Conservation (phyloP, 108 stramenopile genomes). For the Stephanodiscus minutulus region DNA sequence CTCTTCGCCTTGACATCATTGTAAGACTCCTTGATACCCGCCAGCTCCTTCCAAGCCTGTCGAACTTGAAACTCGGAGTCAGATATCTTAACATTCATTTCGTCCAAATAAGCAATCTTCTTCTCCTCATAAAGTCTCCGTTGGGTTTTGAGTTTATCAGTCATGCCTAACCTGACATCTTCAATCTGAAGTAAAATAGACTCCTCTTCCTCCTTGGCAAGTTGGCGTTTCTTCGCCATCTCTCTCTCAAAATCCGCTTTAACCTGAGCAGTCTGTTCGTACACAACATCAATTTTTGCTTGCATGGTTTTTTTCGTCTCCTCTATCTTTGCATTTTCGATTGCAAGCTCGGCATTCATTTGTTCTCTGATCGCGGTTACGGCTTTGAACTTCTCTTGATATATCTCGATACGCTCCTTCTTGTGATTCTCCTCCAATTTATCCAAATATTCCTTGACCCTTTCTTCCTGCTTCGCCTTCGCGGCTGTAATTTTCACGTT, state of each 20-base stretch:
- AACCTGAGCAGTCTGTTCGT: slow-evolving; percentile 20
- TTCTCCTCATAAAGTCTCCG: slow-evolving; percentile 11
- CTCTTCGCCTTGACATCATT: slow-evolving; percentile 17
- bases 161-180: slow-evolving; percentile 27
- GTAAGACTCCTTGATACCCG: slow-evolving; percentile 19
- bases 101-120: slow-evolving; percentile 15
- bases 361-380: slow-evolving; percentile 21
- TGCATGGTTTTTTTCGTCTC: slow-evolving; percentile 27
- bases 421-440: slow-evolving; percentile 33
- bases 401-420: slow-evolving; percentile 38
- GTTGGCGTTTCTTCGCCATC: slow-evolving; percentile 15
- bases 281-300: slow-evolving; percentile 28
- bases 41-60: slow-evolving; percentile 40
- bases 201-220: slow-evolving; percentile 35
- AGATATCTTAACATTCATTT: slow-evolving; percentile 26
- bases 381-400: slow-evolving; percentile 38
- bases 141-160: slow-evolving; percentile 24
- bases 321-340: slow-evolving; percentile 37
- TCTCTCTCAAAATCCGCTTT: slow-evolving; percentile 35
- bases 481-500: slow-evolving; percentile 22
- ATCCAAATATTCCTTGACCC: slow-evolving; percentile 17
- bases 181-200: slow-evolving; percentile 32
- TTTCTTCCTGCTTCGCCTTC: slow-evolving; percentile 25
- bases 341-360: slow-evolving; percentile 32
- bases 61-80: slow-evolving; percentile 37